Conservation (phyloP, 2,329 filamentous ascomycete species). For the Amauroascus niger region DNA sequence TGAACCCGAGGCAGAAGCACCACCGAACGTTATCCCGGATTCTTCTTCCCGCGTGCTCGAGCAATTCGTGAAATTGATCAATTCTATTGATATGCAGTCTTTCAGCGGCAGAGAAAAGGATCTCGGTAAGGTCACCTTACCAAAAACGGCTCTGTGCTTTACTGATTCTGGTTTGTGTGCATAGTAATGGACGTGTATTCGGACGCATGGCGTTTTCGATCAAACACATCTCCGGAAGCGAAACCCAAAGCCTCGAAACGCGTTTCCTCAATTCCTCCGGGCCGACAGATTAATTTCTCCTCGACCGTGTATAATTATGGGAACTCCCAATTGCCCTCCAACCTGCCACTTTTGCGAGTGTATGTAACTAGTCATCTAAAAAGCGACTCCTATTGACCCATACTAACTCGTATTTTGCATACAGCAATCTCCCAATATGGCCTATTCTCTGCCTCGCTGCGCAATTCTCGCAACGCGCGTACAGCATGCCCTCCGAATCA, state of each 20-base stretch:
- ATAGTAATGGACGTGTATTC: slow-evolving; percentile 7
- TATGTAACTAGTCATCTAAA: neutral
- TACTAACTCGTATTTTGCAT: slow-evolving; percentile 5
- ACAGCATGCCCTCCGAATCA: slow-evolving; percentile 52
- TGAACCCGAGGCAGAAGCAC: slow-evolving; percentile 24
- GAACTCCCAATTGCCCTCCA: slow-evolving; percentile 62
- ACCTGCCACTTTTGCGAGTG: slow-evolving; percentile 56
- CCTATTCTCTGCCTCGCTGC: slow-evolving; percentile 70
- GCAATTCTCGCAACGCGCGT: slow-evolving; percentile 65
- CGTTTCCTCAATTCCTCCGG: slow-evolving; percentile 19
- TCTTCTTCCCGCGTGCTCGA: slow-evolving; percentile 50
- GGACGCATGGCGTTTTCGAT: neutral
- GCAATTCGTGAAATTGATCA: slow-evolving; percentile 59
- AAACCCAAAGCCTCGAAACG: slow-evolving; percentile 32
- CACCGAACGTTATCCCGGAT: slow-evolving; percentile 26
- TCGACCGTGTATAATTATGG: slow-evolving; percentile 68
- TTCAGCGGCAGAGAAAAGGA: slow-evolving; percentile 40
- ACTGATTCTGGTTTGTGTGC: neutral
- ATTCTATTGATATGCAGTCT: slow-evolving; percentile 58
- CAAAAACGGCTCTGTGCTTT: neutral
- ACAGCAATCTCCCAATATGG: slow-evolving; percentile 62
- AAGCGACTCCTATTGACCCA: neutral
- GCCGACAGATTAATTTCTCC: slow-evolving; percentile 51
- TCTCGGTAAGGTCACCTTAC: slow-evolving; percentile 16
- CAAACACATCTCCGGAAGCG: slow-evolving; percentile 15